Conservation (phyloP, 352 stramenopile species). For the Globisporangium barbulae region DNA sequence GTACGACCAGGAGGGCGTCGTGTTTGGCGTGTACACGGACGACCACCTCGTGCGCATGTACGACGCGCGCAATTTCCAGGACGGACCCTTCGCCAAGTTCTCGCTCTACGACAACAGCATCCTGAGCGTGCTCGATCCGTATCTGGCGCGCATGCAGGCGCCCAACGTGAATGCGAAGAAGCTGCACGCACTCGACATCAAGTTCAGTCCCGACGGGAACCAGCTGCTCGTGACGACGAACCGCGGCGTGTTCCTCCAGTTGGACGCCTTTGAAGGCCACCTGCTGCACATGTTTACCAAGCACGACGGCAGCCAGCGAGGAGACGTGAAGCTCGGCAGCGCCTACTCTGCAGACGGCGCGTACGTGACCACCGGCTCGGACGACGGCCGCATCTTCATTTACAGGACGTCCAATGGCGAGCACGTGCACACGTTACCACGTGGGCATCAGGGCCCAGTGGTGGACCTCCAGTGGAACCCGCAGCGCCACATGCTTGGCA, state of each 20-base stretch:
- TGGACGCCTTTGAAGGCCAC: conserved; percentile 84
- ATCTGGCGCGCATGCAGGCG: conserved; percentile 47
- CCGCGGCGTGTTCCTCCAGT: conserved; percentile 72
- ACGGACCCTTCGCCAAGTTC: conserved; percentile 87
- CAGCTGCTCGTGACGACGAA: conserved; percentile 83
- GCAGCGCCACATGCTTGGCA: conserved; percentile 77
- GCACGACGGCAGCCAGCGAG: conserved; percentile 33
- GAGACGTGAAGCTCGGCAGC: conserved; percentile 49
- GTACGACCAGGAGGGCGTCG: conserved; percentile 83
- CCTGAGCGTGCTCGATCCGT: conserved; percentile 52
- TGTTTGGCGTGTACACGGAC: conserved; percentile 84
- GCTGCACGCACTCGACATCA: conserved; percentile 72
- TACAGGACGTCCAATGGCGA: conserved; percentile 64
- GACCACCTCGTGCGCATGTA: conserved; percentile 88
- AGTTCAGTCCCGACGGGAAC: conserved; percentile 86
- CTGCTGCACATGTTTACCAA: conserved; percentile 70
- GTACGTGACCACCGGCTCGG: conserved; percentile 66
- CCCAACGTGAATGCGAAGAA: conserved; percentile 53
- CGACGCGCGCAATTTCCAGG: conserved; percentile 84
- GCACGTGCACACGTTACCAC: conserved; percentile 47
- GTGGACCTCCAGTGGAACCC: conserved; percentile 80
- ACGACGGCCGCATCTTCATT: conserved; percentile 71
- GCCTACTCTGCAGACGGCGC: conserved; percentile 74
- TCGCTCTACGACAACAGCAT: conserved; percentile 79
- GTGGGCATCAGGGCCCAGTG: conserved; percentile 62